Percentiles rank a stretch among this genome's conserved stretches.
Conservation (phyloP, 305 asterid genomes). For the Ajuga reptans region DNA sequence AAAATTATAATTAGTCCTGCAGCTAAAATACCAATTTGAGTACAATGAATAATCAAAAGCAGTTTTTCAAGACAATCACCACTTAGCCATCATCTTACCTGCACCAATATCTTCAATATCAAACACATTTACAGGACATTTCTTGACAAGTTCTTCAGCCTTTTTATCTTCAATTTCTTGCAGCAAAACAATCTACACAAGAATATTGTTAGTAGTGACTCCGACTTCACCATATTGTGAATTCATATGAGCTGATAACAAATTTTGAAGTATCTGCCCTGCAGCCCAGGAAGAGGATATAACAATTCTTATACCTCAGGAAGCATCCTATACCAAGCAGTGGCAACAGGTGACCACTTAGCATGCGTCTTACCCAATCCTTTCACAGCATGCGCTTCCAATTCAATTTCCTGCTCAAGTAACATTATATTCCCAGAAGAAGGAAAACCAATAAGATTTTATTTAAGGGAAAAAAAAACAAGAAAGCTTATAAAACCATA, state of each 20-base stretch:
- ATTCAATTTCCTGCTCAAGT: constrained; percentile 67
- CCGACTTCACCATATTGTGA: neutral
- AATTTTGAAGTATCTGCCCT: neutral
- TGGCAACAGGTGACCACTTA: constrained; percentile 97
- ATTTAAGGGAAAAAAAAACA: neutral
- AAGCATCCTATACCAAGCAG: constrained; percentile 95
- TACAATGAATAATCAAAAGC: neutral
- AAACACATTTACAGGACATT: constrained; percentile 79
- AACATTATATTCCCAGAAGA: constrained; percentile 6
- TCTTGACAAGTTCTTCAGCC: constrained; percentile 72
- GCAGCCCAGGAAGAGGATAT: neutral
- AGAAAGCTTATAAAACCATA: neutral
- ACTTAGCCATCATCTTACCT: constrained; percentile 31
- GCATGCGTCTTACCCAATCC: constrained; percentile 93
- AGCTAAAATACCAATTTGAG: constrained; percentile 4
- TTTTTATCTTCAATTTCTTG: constrained; percentile 57
- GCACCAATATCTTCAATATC: constrained; percentile 83
- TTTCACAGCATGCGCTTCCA: constrained; percentile 95
- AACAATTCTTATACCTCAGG: constrained; percentile 59
- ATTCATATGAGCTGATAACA: neutral
- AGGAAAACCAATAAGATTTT: neutral
- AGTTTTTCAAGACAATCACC: neutral
- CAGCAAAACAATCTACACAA: constrained; percentile 50
- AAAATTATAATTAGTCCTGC: neutral
- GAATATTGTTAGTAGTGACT: neutral